Base-by-base conservation (phyloP, 2,329 filamentous ascomycete genomes). In the Stachybotrys echinatus region DNA sequence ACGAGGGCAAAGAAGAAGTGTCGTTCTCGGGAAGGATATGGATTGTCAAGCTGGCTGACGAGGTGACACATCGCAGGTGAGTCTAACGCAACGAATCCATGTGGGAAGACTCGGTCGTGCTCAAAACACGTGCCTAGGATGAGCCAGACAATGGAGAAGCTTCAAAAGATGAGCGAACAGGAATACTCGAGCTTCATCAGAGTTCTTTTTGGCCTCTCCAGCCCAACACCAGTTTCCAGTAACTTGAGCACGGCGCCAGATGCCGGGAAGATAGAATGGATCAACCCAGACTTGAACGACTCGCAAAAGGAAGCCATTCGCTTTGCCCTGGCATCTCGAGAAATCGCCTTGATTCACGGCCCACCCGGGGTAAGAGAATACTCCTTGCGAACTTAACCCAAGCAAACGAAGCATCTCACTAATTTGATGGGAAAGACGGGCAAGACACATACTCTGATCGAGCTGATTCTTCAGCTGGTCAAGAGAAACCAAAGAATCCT, bases 391-490 rank as follows among this genome's bases (percentile, higher is more conserved):
- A 38, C 1, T 17, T 20, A 19, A 27, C 14, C 22, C 18, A 37
- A 20, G 8, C 14, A 23, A 22, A 47, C 48, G 50, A 54, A 10
- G 23, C 37, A 34, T 42, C 37, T 22, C 19, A 37, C 52, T 58
- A 5, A 53, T 55, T 10, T 7, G 3, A 50, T 12, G 45, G 21
- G n/a, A 5, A 50, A 85, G 75, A 99, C 94, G 0, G 94, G 94
- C 45, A 99, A 99, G 68, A 99, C 94, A 0, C 92, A 97, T 65
- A 97, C 94, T 0, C 73, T 99, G 38, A 92, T 99, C 52, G 94
- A 99, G 67, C 76, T 99, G 12, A 95, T 99, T 53, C 76, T 95
- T n/a, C 94, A 99, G 63, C 74, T 97, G 58, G 75, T 95, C 49
- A 85, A 85, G 62, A 81, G 82, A 21, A 80, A 84, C 31, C 78